Percentiles rank a stretch among this genome's conserved stretches.
Conservation (phyloP, 108 stramenopile genomes). For the Discostella stelligeroides region DNA sequence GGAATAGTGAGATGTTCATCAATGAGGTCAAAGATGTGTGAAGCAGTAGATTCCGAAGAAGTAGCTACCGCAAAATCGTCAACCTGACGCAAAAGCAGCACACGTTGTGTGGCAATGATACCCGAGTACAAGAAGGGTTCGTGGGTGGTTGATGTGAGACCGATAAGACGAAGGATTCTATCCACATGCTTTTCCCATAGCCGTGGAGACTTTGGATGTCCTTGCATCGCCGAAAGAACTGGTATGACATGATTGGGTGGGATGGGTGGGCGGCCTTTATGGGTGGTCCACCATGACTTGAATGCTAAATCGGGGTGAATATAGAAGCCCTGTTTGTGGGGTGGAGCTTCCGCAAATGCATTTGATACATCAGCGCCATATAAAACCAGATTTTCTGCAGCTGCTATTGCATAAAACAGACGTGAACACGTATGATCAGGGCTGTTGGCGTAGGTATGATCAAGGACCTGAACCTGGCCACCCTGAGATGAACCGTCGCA, state of each 20-base stretch:
- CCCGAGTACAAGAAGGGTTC: constrained; percentile 19
- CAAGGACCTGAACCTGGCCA: neutral
- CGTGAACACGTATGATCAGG: no score
- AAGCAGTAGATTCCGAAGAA: no score
- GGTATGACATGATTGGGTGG: no score
- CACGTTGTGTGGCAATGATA: neutral
- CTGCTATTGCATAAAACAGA: no score
- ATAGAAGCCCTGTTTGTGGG: constrained; percentile 24
- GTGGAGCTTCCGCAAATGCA: constrained; percentile 38
- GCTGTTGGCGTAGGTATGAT: no score
- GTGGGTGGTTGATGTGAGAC: constrained; percentile 11
- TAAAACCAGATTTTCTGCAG: no score
- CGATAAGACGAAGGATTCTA: neutral
- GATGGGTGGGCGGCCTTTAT: constrained; percentile 28
- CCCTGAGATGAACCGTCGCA: neutral
- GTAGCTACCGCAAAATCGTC: constrained; percentile 26
- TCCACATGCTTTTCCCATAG: constrained; percentile 30
- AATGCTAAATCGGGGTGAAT: constrained; percentile 39
- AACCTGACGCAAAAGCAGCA: constrained; percentile 24
- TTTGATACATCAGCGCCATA: no score
- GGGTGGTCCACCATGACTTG: constrained; percentile 31
- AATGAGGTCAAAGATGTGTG: no score
- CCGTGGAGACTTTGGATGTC: constrained; percentile 24
- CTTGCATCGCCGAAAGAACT: no score
- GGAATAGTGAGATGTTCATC: no score